phyloP scores from a whole-genome alignment of 352 stramenopile genomes.

The Phytopythium chamaehyphon region DNA sequence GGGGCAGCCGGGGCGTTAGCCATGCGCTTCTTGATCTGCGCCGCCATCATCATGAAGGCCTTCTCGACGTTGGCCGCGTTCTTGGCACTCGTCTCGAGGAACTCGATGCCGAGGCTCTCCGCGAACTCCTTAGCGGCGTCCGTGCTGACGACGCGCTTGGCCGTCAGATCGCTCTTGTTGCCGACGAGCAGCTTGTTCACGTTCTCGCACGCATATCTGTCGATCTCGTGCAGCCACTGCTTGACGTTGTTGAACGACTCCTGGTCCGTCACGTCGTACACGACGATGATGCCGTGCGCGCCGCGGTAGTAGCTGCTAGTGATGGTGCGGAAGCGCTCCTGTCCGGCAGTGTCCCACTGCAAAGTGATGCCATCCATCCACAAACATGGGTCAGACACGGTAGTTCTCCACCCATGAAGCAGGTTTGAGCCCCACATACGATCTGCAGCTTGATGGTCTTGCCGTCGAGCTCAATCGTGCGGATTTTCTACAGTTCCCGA shows the following conservation, averaged over 20 bases:
- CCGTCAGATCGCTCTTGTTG: conserved; percentile 97
- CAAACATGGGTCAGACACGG: neutral
- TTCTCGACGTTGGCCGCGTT: conserved; percentile 89
- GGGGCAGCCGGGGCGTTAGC: conserved; percentile 74
- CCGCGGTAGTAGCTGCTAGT: conserved; percentile 99
- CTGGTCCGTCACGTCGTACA: conserved; percentile 99
- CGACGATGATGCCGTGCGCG: conserved; percentile 98
- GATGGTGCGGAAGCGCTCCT: conserved; percentile 99
- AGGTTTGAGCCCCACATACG: conserved; percentile 37
- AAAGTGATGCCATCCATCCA: conserved; percentile 4
- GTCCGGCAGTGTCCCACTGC: conserved; percentile 98
- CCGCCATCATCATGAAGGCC: conserved; percentile 92
- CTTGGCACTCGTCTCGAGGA: conserved; percentile 88
- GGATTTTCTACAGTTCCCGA: conserved; percentile 91
- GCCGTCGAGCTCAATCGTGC: conserved; percentile 98
- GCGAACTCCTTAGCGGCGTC: conserved; percentile 91
- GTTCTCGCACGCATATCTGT: conserved; percentile 96
- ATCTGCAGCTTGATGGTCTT: conserved; percentile 99
- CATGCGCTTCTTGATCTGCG: conserved; percentile 91
- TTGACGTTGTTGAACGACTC: conserved; percentile 98
- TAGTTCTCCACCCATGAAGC: neutral
- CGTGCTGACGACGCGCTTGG: conserved; percentile 93
- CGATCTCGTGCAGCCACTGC: conserved; percentile 96
- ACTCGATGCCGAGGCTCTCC: conserved; percentile 84
- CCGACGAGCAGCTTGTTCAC: conserved; percentile 96